phyloP scores from a whole-genome alignment of 2,329 filamentous ascomycete species.

The Bimuria novae-zelandiae region DNA sequence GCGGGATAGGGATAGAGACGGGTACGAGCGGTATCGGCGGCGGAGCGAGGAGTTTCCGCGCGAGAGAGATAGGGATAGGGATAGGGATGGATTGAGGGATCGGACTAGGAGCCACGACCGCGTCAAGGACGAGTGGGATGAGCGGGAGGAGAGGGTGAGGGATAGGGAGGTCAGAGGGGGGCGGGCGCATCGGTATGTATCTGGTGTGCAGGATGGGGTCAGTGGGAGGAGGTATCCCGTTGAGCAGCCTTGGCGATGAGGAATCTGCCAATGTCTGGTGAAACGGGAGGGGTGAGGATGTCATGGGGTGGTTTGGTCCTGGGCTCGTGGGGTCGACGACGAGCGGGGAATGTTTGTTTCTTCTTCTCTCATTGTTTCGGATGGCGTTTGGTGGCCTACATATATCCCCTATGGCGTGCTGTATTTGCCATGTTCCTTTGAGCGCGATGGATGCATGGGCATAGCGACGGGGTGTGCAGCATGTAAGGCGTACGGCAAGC shows the following conservation, averaged over 20 bases:
- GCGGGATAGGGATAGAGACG: constrained; percentile 15
- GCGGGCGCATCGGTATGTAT: constrained; percentile 39
- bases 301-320: background rate
- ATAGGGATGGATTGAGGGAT: constrained; percentile 3
- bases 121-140: constrained; percentile 28
- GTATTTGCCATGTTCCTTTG: too few species aligned
- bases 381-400: background rate
- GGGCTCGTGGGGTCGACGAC: background rate
- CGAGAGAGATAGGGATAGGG: constrained; percentile 8
- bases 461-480: too few species aligned
- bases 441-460: too few species aligned
- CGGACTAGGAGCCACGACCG: constrained; percentile 24
- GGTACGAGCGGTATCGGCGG: constrained; percentile 12
- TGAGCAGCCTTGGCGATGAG: constrained; percentile 17
- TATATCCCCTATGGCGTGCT: background rate
- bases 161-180: constrained; percentile 15
- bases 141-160: constrained; percentile 15
- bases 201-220: constrained; percentile 41
- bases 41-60: constrained; percentile 17
- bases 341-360: background rate
- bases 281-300: background rate
- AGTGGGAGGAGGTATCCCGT: constrained; percentile 40
- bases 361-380: background rate
- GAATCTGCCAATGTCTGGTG: background rate
- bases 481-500: too few species aligned